Conservation (phyloP, 805 yeast genomes). For the Metschnikowia lochheadii region DNA sequence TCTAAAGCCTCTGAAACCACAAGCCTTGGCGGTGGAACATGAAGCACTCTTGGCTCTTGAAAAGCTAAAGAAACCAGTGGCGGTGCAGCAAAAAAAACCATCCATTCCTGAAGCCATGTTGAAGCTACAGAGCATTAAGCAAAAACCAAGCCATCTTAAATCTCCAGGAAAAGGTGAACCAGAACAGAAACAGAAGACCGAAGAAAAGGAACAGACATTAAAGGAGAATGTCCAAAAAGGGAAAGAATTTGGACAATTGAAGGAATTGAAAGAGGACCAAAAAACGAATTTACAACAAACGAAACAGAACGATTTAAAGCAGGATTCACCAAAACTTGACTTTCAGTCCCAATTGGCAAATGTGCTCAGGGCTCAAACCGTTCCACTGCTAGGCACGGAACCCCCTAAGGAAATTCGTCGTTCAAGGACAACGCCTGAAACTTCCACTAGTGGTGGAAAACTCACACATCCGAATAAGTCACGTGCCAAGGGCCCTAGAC, state of each 20-base stretch:
- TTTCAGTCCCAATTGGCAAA: constrained; percentile 20
- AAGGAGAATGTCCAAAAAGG: no score
- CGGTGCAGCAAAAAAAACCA: constrained; percentile 5
- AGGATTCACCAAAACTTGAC: background rate
- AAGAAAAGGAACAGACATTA: background rate
- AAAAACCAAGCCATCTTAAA: background rate
- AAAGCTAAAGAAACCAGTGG: constrained; percentile 5
- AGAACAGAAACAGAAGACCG: background rate
- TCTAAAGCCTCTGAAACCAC: constrained; percentile 9
- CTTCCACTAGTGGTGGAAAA: constrained; percentile 11
- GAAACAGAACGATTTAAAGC: background rate
- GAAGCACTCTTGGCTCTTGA: constrained; percentile 11
- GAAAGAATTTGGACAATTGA: no score
- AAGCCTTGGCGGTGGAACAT: constrained; percentile 5
- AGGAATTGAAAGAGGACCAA: background rate
- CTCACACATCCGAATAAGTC: constrained; percentile 44
- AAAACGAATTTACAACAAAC: background rate
- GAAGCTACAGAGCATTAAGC: constrained; percentile 12
- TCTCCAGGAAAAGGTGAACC: background rate
- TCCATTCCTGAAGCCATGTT: constrained; percentile 26
- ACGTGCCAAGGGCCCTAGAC: constrained; percentile 50
- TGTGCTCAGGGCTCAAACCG: constrained; percentile 28
- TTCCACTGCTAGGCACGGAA: constrained; percentile 16
- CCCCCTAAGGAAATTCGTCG: constrained; percentile 2
- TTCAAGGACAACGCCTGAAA: constrained; percentile 7